Percentiles rank a stretch among this genome's conserved stretches.
These are phyloP conservation scores for Escovopsis weberi DNA, from an alignment of 2,329 filamentous ascomycete species.

Conservation along the genomic window DNA sequence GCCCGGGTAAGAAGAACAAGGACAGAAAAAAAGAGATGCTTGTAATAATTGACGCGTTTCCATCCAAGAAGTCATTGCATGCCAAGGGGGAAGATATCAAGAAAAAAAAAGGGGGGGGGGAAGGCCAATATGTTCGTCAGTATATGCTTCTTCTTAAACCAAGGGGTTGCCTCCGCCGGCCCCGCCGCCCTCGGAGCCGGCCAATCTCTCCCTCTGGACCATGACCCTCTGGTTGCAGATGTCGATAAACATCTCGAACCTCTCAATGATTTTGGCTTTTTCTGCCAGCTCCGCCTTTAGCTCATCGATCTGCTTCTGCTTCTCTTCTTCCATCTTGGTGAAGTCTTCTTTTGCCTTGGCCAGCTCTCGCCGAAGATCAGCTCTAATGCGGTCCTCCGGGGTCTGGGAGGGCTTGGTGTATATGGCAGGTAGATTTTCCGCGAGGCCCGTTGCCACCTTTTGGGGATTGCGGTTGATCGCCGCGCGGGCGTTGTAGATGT, in stretches of 20 bases:
- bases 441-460: slow-evolving; percentile 44
- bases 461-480: slow-evolving; percentile 51
- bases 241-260: slow-evolving; percentile 56
- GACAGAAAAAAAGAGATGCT: background rate
- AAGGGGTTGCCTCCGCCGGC: slow-evolving; percentile 12
- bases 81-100: background rate
- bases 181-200: slow-evolving; percentile 14
- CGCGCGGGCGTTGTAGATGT: slow-evolving; percentile 54
- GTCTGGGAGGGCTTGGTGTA: slow-evolving; percentile 52
- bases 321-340: slow-evolving; percentile 39
- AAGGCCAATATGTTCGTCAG: background rate
- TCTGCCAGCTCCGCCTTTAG: slow-evolving; percentile 46
- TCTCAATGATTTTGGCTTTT: slow-evolving; percentile 46
- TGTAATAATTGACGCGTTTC: no score
- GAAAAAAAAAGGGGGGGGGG: background rate
- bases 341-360: slow-evolving; percentile 42
- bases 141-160: background rate
- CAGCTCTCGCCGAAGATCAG: slow-evolving; percentile 46
- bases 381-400: slow-evolving; percentile 47
- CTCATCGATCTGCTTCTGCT: slow-evolving; percentile 41
- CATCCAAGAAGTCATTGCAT: no score
- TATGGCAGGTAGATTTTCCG: slow-evolving; percentile 47
- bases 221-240: slow-evolving; percentile 55
- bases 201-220: slow-evolving; percentile 42
- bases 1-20: no score